phyloP scores from a whole-genome alignment of 805 yeast genomes.

The Yamadazyma scolyti region DNA sequence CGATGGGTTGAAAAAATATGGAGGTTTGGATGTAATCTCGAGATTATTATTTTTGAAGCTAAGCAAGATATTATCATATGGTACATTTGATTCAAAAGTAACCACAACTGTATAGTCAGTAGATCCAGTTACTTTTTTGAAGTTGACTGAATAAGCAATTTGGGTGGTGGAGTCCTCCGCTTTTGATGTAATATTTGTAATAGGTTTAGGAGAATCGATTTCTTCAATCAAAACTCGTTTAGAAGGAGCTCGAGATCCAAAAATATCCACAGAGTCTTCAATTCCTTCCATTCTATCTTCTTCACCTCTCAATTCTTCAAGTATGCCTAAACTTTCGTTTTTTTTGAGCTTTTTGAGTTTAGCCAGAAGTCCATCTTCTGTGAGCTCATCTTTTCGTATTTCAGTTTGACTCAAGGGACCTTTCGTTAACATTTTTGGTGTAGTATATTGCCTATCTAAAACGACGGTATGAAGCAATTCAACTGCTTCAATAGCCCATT shows the following conservation, averaged over 20 bases:
- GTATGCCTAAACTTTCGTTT: slow-evolving; percentile 40
- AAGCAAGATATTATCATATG: slow-evolving; percentile 4
- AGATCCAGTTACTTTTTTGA: no score
- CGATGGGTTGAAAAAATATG: background rate
- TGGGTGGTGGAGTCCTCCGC: no score
- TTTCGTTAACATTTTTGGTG: slow-evolving; percentile 72
- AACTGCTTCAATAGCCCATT: slow-evolving; percentile 80
- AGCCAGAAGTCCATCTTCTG: slow-evolving; percentile 30
- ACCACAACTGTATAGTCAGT: slow-evolving; percentile 4
- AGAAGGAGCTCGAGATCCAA: slow-evolving; percentile 2
- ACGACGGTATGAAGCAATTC: slow-evolving; percentile 49
- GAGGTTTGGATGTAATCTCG: slow-evolving; percentile 2
- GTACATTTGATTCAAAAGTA: slow-evolving; percentile 8
- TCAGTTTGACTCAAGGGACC: slow-evolving; percentile 53
- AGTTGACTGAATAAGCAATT: no score
- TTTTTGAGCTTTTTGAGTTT: slow-evolving; percentile 31
- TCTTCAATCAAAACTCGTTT: slow-evolving; percentile 54
- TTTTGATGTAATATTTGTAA: no score
- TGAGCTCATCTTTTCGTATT: slow-evolving; percentile 43
- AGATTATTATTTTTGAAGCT: slow-evolving; percentile 3
- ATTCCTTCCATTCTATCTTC: slow-evolving; percentile 18
- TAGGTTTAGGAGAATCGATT: no score
- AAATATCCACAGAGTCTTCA: slow-evolving; percentile 4
- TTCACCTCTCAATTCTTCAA: slow-evolving; percentile 38
- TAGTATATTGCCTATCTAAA: slow-evolving; percentile 59